Base-by-base conservation (phyloP, 2,329 filamentous ascomycete species). In the Arthrobotrys sinensis region DNA sequence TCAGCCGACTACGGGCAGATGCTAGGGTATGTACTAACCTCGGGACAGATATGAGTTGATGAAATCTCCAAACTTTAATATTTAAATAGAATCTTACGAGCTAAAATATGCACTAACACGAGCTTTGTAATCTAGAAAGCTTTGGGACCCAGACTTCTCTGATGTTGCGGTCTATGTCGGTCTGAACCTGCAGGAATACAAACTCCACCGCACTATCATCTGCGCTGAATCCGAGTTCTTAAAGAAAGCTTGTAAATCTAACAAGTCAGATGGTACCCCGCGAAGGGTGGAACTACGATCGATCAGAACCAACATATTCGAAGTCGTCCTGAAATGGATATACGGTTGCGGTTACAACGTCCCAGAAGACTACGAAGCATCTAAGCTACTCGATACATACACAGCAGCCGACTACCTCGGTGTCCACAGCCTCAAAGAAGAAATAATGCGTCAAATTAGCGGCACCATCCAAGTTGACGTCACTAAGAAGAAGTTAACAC, bases 191-290 rank as follows among this genome's bases (percentile, higher is more conserved):
- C 10, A 79, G 24, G 79, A 80, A 24, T 82, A 81, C 24, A 72
- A 76, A 10, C 43, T 82, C 3, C 80, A 82, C 40, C 80, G 80
- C 36, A 63, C 75, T 1, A 43, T 80, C 3, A 65, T 81, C 6
- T 81, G 76, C 38, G 36, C 70, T 36, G 57, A 75, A 24, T 82
- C 81, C 0, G 38, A 70, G 1, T 82, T 67, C 55, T 80, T 82
- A 48, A 80, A 64, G 21, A 75, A 66, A 2, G 80, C 79, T 11
- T 80, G 81, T 24, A 60, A 66, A 12, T 36, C 14, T 2, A n/a
- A 6, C 4, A 50, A 50, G 12, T 16, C 21, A 8, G 52, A 38
- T 8, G 50, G 38, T 12, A 32, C 24, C 24, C 28, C 34, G 1
- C 50, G 50, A 12, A 24, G 10, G 12, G 24, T 73, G 4, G 34